These are phyloP conservation scores for Exsudoporus floridanus DNA, from an alignment of 1,284 basidiomycete species.

Conservation along the genomic window DNA sequence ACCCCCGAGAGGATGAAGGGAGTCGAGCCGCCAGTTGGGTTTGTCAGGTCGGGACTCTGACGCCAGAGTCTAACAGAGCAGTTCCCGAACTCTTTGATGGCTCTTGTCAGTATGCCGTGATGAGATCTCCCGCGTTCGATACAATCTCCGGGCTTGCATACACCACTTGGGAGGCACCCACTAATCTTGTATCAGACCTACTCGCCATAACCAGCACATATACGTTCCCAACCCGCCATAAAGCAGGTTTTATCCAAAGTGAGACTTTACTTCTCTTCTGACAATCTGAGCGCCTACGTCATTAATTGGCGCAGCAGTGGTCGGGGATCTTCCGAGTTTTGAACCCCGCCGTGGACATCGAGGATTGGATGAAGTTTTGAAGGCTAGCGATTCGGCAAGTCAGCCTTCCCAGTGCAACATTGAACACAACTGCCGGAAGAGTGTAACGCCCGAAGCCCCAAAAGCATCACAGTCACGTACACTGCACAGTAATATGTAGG, in stretches of 20 bases:
- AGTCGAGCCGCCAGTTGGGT: too few relatives aligned
- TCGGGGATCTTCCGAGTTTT: slow-evolving; percentile 34
- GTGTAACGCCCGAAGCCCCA: slow-evolving; percentile 43
- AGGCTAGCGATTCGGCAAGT: slow-evolving; percentile 38
- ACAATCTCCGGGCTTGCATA: slow-evolving; percentile 44
- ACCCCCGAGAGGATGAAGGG: too few relatives aligned
- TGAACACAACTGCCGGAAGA: slow-evolving; percentile 52
- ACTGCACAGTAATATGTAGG: slow-evolving; percentile 52
- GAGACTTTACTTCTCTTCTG: slow-evolving; percentile 54
- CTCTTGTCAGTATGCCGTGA: slow-evolving; percentile 54
- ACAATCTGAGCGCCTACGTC: slow-evolving; percentile 48
- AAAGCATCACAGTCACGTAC: slow-evolving; percentile 46
- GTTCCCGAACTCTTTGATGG: slow-evolving; percentile 59
- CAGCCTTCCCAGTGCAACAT: slow-evolving; percentile 42
- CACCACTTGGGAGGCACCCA: slow-evolving; percentile 39
- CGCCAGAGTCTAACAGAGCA: slow-evolving; percentile 38
- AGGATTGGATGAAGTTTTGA: slow-evolving; percentile 60
- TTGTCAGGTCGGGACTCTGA: too few relatives aligned
- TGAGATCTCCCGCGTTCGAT: slow-evolving; percentile 28
- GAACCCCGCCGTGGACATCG: slow-evolving; percentile 47
- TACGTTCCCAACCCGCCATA: slow-evolving; percentile 50
- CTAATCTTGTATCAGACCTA: slow-evolving; percentile 24
- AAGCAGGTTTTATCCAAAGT: slow-evolving; percentile 49
- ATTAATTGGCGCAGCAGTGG: slow-evolving; percentile 45
- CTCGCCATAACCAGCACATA: slow-evolving; percentile 55